Percentiles rank a stretch among this genome's conserved stretches.
These are phyloP conservation scores for Penicillium sp. DNA, from an alignment of 2,329 filamentous ascomycete species.

Conservation along the genomic window DNA sequence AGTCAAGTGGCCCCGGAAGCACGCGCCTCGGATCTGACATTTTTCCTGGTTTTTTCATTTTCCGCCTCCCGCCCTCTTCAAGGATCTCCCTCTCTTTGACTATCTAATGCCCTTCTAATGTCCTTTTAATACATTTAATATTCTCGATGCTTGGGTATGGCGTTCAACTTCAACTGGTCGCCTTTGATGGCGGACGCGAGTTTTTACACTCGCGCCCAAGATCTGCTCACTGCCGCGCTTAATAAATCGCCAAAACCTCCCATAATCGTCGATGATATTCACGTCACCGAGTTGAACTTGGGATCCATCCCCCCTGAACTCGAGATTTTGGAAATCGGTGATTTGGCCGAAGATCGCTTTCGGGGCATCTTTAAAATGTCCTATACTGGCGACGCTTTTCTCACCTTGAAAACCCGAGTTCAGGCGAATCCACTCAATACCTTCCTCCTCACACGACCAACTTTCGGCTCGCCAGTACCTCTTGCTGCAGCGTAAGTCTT, in stretches of 20 bases:
- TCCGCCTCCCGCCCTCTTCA: constrained; percentile 7
- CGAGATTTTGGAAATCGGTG: constrained; percentile 96
- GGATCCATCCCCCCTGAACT: constrained; percentile 91
- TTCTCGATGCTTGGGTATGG: constrained; percentile 61
- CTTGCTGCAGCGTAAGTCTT: constrained; percentile 69
- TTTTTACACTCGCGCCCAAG: constrained; percentile 85
- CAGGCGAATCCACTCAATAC: constrained; percentile 98
- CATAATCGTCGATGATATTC: constrained; percentile 98
- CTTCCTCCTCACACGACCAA: constrained; percentile 84
- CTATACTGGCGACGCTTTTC: constrained; percentile 90
- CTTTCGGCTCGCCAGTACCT: constrained; percentile 88
- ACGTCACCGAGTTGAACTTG: constrained; percentile 96
- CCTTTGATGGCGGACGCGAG: constrained; percentile 91
- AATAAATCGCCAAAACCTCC: constrained; percentile 98
- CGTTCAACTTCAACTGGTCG: constrained; percentile 99
- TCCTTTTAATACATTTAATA: constrained; percentile 2
- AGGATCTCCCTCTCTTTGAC: not conserved
- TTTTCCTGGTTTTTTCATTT: constrained; percentile 1
- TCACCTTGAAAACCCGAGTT: constrained; percentile 92
- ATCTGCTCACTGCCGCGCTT: constrained; percentile 88
- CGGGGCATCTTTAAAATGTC: constrained; percentile 99
- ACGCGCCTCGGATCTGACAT: constrained; percentile 5
- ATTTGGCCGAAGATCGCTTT: constrained; percentile 94
- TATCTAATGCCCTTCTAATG: constrained; percentile 3
- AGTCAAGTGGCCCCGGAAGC: not conserved